Conservation (phyloP, 2,329 filamentous ascomycete genomes). For the Xylaria sp. region DNA sequence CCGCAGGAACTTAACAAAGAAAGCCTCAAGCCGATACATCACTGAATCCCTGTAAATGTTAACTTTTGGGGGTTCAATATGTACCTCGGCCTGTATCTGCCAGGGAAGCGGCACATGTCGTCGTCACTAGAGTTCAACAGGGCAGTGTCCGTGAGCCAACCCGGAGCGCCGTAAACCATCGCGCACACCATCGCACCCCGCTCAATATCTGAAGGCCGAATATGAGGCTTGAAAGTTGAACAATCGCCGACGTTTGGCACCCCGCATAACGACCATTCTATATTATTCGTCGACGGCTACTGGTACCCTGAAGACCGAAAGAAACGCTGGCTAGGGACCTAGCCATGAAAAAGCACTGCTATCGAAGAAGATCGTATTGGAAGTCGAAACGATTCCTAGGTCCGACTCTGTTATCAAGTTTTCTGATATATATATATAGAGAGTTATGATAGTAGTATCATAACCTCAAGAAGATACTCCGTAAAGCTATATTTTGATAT, state of each 20-base stretch:
- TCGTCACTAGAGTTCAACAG: slow-evolving; percentile 5
- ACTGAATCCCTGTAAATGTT: background rate
- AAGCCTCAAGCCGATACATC: background rate
- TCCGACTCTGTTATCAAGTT: background rate
- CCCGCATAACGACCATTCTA: background rate
- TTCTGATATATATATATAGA: background rate
- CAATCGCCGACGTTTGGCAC: background rate
- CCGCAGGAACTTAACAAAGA: no score
- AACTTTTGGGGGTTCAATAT: background rate
- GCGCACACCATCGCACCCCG: background rate
- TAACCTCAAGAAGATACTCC: background rate
- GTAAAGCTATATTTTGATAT: background rate
- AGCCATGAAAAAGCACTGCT: no score
- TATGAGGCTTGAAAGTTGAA: background rate
- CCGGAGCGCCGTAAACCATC: background rate
- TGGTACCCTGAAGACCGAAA: no score
- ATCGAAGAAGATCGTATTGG: background rate
- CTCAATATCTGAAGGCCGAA: background rate
- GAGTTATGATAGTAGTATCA: background rate
- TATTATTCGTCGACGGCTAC: background rate
- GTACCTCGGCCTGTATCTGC: background rate
- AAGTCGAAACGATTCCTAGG: background rate
- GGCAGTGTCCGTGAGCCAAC: background rate
- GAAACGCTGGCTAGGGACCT: no score
- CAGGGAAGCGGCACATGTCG: background rate